Percentiles rank a stretch among this genome's conserved stretches.
phyloP scores from a whole-genome alignment of 2,329 filamentous ascomycete genomes.

The Akanthomyces uredinophilus region DNA sequence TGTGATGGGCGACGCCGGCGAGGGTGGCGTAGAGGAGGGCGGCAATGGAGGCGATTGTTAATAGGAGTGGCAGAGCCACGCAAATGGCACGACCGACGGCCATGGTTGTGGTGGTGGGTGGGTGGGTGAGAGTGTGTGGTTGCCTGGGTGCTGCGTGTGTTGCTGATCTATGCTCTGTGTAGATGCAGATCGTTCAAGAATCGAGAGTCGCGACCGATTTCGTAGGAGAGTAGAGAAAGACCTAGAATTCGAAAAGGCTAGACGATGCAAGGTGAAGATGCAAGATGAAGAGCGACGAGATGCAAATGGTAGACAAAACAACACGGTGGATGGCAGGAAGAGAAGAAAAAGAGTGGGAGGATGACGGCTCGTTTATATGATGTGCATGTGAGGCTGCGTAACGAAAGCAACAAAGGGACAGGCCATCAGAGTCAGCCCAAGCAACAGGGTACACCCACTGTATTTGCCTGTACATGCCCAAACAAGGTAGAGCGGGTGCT shows the following conservation, averaged over 20 bases:
- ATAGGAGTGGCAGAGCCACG: conserved; percentile 78
- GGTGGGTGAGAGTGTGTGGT: not conserved
- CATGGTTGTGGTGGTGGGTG: conserved; percentile 33
- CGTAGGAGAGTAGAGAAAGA: not conserved
- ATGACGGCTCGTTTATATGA: conserved; percentile 9
- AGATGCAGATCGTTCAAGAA: not conserved
- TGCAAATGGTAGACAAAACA: not conserved
- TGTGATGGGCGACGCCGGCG: conserved; percentile 51
- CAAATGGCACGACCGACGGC: conserved; percentile 74
- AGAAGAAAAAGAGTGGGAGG: not conserved
- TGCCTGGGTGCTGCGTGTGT: not conserved
- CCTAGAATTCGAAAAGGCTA: not conserved
- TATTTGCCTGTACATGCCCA: too few species aligned
- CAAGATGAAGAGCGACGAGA: not conserved
- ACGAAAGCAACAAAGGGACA: not conserved
- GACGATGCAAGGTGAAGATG: not conserved
- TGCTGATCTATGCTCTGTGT: not conserved
- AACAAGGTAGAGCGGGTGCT: not conserved
- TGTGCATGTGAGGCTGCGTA: not conserved
- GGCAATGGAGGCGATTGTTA: conserved; percentile 73
- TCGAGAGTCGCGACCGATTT: not conserved
- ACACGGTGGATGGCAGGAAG: not conserved
- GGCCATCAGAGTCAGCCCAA: conserved; percentile 1
- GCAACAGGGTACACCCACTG: not conserved
- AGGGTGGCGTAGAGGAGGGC: conserved; percentile 57